Conservation (phyloP, 768 basidiomycete species). For the Lentinula edodes region DNA sequence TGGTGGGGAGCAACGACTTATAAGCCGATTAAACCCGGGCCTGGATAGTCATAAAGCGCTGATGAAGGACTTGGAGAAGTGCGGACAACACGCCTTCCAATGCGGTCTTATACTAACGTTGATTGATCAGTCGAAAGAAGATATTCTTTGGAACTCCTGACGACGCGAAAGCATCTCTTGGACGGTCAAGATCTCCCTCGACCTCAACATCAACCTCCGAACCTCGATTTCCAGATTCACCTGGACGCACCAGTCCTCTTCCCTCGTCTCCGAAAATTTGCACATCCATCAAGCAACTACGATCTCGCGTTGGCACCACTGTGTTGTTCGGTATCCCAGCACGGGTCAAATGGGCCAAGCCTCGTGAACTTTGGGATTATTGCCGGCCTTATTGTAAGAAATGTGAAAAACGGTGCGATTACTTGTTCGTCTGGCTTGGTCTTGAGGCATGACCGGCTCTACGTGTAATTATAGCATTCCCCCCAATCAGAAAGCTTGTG, state of each 20-base stretch:
- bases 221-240: background rate
- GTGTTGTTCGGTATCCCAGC: background rate
- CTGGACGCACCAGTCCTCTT: background rate
- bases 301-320: background rate
- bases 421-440: background rate
- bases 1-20: constrained; percentile 39
- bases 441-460: background rate
- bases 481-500: constrained; percentile 35
- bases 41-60: constrained; percentile 32
- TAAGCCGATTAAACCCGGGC: constrained; percentile 36
- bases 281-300: background rate
- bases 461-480: constrained; percentile 34
- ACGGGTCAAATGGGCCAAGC: background rate
- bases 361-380: constrained; percentile 31
- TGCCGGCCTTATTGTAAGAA: constrained; percentile 44
- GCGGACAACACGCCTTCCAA: constrained; percentile 9
- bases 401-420: constrained; percentile 45
- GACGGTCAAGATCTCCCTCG: background rate
- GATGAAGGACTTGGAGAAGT: constrained; percentile 35
- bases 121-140: background rate
- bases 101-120: background rate
- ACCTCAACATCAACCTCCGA: background rate
- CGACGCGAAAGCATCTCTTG: background rate
- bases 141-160: background rate
- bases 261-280: background rate